Evolutionary conservation across 805 yeast species (phyloP).

Genomic region (Candida koratica): DNA sequence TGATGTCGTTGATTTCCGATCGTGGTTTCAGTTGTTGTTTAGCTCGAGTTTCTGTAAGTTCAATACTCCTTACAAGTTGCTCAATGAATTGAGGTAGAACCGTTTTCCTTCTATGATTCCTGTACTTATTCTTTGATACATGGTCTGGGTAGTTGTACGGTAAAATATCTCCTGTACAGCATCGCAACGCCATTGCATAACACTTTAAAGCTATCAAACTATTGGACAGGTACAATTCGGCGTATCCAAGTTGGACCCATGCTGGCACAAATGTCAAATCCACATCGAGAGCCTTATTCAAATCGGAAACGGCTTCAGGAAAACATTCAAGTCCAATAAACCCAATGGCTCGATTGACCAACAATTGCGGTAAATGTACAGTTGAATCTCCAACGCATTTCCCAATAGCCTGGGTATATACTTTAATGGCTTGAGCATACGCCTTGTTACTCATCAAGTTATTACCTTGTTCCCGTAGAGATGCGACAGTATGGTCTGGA

Average conservation of each 20-base stretch:
- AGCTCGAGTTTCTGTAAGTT: slow-evolving; percentile 36
- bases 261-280: slow-evolving; percentile 38
- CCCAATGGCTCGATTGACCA: slow-evolving; percentile 39
- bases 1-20: slow-evolving; percentile 17
- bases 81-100: slow-evolving; percentile 39
- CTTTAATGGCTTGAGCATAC: slow-evolving; percentile 37
- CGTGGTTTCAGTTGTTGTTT: slow-evolving; percentile 29
- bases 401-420: slow-evolving; percentile 35
- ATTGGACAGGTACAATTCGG: slow-evolving; percentile 39
- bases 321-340: slow-evolving; percentile 39
- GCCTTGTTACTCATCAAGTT: slow-evolving; percentile 34
- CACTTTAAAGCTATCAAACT: slow-evolving; percentile 31
- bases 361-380: slow-evolving; percentile 27
- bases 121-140: slow-evolving; percentile 11
- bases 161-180: slow-evolving; percentile 27
- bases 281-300: slow-evolving; percentile 27
- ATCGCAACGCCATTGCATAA: slow-evolving; percentile 29
- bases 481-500: slow-evolving; percentile 1
- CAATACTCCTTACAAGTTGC: slow-evolving; percentile 29
- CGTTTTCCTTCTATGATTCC: slow-evolving; percentile 23
- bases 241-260: slow-evolving; percentile 43
- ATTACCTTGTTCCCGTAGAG: slow-evolving; percentile 38
- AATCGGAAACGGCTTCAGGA: slow-evolving; percentile 36
- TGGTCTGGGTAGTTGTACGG: slow-evolving; percentile 21
- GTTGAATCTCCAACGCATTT: slow-evolving; percentile 17